Conservation (phyloP, 805 yeast genomes). For the Kurtzmaniella cleridarum region DNA sequence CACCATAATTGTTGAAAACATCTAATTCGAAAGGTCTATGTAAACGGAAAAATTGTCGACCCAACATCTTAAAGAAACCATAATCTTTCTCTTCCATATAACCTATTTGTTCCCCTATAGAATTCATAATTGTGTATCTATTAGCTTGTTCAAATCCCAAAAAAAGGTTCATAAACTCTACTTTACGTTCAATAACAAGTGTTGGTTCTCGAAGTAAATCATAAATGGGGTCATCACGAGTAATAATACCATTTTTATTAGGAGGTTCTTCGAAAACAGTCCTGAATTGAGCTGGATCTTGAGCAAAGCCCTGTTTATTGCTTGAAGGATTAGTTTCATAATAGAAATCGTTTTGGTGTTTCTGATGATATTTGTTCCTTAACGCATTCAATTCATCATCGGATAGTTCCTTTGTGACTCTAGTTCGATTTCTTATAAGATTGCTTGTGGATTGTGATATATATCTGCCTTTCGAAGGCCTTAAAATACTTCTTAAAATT, state of each 20-base stretch:
- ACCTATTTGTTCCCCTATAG: conserved; percentile 71
- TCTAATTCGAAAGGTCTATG: conserved; percentile 85
- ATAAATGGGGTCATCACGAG: conserved; percentile 54
- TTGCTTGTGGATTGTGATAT: neutral
- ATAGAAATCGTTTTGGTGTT: conserved; percentile 14
- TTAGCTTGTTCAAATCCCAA: conserved; percentile 92
- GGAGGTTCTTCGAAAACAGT: conserved; percentile 33
- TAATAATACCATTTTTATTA: conserved; percentile 46
- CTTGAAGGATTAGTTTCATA: conserved; percentile 24
- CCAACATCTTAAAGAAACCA: conserved; percentile 60
- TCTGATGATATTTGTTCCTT: conserved; percentile 7
- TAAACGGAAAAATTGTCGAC: conserved; percentile 75
- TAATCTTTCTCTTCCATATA: conserved; percentile 77
- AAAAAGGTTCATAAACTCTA: conserved; percentile 83
- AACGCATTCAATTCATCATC: conserved; percentile 28
- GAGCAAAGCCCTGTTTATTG: conserved; percentile 13
- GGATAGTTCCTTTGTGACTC: conserved; percentile 28
- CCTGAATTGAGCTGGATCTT: conserved; percentile 25
- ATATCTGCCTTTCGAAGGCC: too few relatives aligned
- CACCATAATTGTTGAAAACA: conserved; percentile 60
- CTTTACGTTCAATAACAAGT: conserved; percentile 77
- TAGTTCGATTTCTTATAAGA: conserved; percentile 14
- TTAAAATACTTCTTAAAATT: too few relatives aligned
- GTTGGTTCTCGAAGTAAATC: conserved; percentile 72
- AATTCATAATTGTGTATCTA: conserved; percentile 66